A percentile compares a stretch with the other conserved stretches of the same genome.
These are phyloP conservation scores for Geoglossum cookeanum DNA, from an alignment of 2,329 filamentous ascomycete genomes.

Conservation along the genomic window DNA sequence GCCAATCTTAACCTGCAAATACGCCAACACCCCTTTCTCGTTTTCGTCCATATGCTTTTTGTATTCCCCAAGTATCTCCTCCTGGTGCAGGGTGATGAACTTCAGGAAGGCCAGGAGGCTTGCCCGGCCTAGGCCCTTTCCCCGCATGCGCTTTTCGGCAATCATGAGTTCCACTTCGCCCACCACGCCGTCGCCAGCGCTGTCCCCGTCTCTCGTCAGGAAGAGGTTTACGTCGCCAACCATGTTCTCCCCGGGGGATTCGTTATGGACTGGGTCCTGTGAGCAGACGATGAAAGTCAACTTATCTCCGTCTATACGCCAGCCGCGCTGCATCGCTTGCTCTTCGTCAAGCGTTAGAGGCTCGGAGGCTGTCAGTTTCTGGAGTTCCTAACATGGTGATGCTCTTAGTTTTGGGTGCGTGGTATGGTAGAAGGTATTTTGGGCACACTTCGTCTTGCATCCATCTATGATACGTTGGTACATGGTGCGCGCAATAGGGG, in stretches of 20 bases:
- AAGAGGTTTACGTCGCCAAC: slow-evolving; percentile 45
- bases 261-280: slow-evolving; percentile 17
- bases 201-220: slow-evolving; percentile 26
- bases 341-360: slow-evolving; percentile 64
- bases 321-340: slow-evolving; percentile 76
- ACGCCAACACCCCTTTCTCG: slow-evolving; percentile 17
- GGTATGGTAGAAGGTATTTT: neutral
- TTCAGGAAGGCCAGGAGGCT: slow-evolving; percentile 48
- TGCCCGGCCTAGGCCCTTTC: slow-evolving; percentile 44
- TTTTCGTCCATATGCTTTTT: slow-evolving; percentile 9
- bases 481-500: slow-evolving; percentile 67
- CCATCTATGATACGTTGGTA: slow-evolving; percentile 70
- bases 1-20: slow-evolving; percentile 43
- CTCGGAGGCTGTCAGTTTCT: slow-evolving; percentile 72
- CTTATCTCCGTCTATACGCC: slow-evolving; percentile 69
- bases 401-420: neutral
- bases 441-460: slow-evolving; percentile 56
- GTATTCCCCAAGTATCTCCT: slow-evolving; percentile 39
- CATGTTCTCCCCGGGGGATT: slow-evolving; percentile 26
- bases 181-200: slow-evolving; percentile 20
- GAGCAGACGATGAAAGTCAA: slow-evolving; percentile 76
- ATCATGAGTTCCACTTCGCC: slow-evolving; percentile 85
- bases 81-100: slow-evolving; percentile 41
- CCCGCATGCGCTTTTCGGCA: slow-evolving; percentile 36
- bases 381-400: slow-evolving; percentile 39